Base-by-base conservation (phyloP, 352 stramenopile species). In the Blastocystis sp. region DNA sequence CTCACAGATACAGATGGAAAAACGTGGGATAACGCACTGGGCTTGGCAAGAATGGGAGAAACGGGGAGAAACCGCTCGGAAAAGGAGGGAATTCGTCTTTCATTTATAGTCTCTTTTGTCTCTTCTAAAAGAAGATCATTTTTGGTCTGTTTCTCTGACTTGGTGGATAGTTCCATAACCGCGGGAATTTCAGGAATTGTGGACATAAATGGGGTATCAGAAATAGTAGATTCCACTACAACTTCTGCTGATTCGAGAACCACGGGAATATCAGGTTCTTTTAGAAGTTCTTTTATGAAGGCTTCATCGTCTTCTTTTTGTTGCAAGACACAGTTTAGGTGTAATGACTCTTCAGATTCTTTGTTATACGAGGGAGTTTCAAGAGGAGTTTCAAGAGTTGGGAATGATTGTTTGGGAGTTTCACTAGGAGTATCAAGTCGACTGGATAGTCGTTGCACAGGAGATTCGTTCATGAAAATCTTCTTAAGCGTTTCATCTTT, bases 401-500 rank as follows among this genome's bases (percentile, higher is more conserved):
- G 30, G 30, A 34, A 34, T 34, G 30, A 34, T 34, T 34, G 30
- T 6, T 47, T 45, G 56, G 56, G 24, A 66, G 56, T 66, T n/a
- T 66, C 56, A 37, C 8, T n/a, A 24, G 56, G 56, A 2, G 50
- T 59, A n/a, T 59, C 50, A 13, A 13, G 1, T 13, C 20, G 13
- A n/a, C 50, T 2, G 30, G 30, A 34, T 34, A 34, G 30, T 34
- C 30, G 30, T 34, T 34, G 30, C 13, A n/a, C 50, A n/a, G 50
- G 20, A 13, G 50, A n/a, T 59, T 59, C 92, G 94, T 99, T 88
- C 95, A 98, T 93, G 95, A 95, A 91, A 98, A 98, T 93, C 95
- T 98, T 91, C 96, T 97, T 94, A 96, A 99, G 91, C 96, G 99
- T 94, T 95, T 99, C 90, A 97, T 59, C 50, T n/a, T 59, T 59